Evolutionary conservation across 108 stramenopile species (phyloP).

Genomic region (Stephanodiscus triporus): DNA sequence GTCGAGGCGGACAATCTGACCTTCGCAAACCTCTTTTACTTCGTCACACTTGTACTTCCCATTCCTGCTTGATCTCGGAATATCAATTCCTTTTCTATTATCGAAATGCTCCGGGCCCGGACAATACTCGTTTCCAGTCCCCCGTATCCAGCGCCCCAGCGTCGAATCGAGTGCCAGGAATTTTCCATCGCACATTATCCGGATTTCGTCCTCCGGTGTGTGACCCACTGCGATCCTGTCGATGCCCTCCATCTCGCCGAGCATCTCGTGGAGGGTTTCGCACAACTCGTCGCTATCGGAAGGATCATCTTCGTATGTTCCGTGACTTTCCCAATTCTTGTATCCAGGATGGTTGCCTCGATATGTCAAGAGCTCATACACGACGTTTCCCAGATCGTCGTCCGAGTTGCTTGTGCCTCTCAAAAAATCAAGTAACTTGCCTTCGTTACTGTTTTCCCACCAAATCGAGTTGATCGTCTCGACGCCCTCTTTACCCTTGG

Average conservation of each 20-base stretch:
- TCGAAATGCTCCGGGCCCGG: conserved; percentile 50
- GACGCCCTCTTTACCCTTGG: conserved; percentile 44
- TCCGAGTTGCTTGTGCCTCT: conserved; percentile 3
- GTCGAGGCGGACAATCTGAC: conserved; percentile 43
- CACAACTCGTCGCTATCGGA: conserved; percentile 31
- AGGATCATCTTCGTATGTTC: conserved; percentile 26
- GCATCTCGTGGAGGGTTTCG: conserved; percentile 27
- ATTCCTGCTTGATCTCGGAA: conserved; percentile 36
- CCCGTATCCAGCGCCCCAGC: conserved; percentile 65
- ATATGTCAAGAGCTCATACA: conserved; percentile 61
- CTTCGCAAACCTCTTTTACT: conserved; percentile 34
- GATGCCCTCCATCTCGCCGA: conserved; percentile 40
- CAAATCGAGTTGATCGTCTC: conserved; percentile 34
- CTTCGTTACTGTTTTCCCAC: conserved; percentile 47
- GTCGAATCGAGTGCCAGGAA: conserved; percentile 68
- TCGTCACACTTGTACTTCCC: conserved; percentile 46
- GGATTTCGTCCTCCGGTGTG: conserved; percentile 54
- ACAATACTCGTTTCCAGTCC: conserved; percentile 65
- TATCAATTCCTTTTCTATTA: conserved; percentile 17
- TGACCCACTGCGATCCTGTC: conserved; percentile 63
- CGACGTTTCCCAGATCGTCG: conserved; percentile 35
- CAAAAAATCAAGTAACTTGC: conserved; percentile 49
- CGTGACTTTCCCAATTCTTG: conserved; percentile 43
- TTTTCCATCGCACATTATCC: conserved; percentile 43
- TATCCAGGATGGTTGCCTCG: conserved; percentile 68